phyloP scores from a whole-genome alignment of 306 rosid genomes.

The Corylus americana region DNA sequence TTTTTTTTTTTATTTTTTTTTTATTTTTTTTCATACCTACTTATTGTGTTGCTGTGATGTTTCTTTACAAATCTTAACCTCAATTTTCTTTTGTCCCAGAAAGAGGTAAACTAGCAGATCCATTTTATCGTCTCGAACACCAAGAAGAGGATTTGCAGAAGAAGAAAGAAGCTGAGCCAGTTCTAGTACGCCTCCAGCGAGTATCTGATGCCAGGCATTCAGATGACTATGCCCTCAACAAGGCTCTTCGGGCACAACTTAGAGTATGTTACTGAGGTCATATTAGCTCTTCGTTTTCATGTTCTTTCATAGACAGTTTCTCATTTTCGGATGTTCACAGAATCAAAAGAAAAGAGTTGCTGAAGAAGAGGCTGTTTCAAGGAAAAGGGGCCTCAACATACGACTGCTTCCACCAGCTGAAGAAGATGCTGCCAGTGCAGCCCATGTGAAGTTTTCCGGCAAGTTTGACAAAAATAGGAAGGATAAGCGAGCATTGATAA shows the following conservation, averaged over 20 bases:
- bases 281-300: slow-evolving; percentile 15
- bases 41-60: not conserved
- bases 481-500: slow-evolving; percentile 76
- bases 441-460: slow-evolving; percentile 54
- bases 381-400: slow-evolving; percentile 69
- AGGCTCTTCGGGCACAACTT: slow-evolving; percentile 69
- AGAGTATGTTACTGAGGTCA: slow-evolving; percentile 53
- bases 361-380: slow-evolving; percentile 71
- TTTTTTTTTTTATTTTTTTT: not conserved
- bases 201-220: slow-evolving; percentile 71
- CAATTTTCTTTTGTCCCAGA: slow-evolving; percentile 37
- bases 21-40: not conserved
- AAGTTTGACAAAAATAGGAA: slow-evolving; percentile 67
- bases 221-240: slow-evolving; percentile 79
- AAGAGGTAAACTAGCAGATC: slow-evolving; percentile 86
- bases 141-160: slow-evolving; percentile 82
- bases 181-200: slow-evolving; percentile 75
- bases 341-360: slow-evolving; percentile 88
- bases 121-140: slow-evolving; percentile 94
- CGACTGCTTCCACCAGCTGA: slow-evolving; percentile 68
- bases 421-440: slow-evolving; percentile 64
- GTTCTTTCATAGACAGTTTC: slow-evolving; percentile 6
- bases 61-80: slow-evolving; percentile 2
- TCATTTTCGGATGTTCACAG: slow-evolving; percentile 44
- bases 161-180: slow-evolving; percentile 91